Conservation (phyloP, 2,329 filamentous ascomycete species). For the Cyphellophora attinorum region DNA sequence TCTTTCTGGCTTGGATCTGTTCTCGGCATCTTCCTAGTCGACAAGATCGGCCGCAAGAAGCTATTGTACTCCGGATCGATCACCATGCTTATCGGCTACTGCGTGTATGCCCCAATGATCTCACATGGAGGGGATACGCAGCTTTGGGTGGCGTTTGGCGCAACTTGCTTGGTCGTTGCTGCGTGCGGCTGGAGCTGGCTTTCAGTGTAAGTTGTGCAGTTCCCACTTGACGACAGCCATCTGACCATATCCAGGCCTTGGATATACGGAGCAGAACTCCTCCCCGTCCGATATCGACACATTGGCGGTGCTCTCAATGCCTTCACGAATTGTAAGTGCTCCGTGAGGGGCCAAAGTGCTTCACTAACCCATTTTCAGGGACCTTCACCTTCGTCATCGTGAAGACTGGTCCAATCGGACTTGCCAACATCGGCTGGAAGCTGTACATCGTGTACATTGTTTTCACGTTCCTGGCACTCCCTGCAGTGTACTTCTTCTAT, state of each 20-base stretch:
- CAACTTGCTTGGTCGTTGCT: conserved; percentile 7
- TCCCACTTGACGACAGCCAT: conserved; percentile 45
- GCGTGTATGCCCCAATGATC: conserved; percentile 7
- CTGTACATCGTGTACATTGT: conserved; percentile 60
- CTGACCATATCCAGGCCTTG: conserved; percentile 24
- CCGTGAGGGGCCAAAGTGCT: conserved; percentile 32
- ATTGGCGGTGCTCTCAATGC: conserved; percentile 22
- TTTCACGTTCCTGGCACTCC: conserved; percentile 38
- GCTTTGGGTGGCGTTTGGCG: conserved; percentile 9
- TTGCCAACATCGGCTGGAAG: conserved; percentile 40
- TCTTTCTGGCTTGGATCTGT: conserved; percentile 8
- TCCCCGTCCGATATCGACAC: conserved; percentile 25
- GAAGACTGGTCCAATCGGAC: conserved; percentile 43
- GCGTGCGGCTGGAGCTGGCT: conserved; percentile 35
- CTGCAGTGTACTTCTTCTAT: conserved; percentile 57
- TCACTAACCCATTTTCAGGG: conserved; percentile 50
- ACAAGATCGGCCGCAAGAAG: conserved; percentile 51
- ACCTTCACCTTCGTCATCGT: conserved; percentile 62
- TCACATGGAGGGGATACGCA: conserved; percentile 4
- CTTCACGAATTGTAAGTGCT: conserved; percentile 24
- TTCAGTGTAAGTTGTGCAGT: too few relatives aligned
- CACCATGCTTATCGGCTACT: conserved; percentile 5
- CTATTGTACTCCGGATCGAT: conserved; percentile 55
- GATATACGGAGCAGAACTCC: conserved; percentile 18
- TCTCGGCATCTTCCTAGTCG: conserved; percentile 48